Conservation (phyloP, 345 rosid genomes). For the Hevea brasiliensis region DNA sequence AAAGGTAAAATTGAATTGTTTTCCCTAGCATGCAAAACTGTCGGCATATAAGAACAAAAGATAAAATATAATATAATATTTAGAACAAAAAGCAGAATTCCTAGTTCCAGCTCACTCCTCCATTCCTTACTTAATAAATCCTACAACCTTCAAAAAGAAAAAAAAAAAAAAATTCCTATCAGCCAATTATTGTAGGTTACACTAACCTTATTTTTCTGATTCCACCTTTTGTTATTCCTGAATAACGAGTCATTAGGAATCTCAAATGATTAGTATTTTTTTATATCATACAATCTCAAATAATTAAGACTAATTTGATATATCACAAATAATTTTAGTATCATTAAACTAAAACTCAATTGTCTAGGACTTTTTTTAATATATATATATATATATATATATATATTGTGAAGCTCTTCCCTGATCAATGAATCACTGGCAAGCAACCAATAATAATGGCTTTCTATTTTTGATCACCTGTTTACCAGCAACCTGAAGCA, state of each 20-base stretch:
- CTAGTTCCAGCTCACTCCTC: background rate
- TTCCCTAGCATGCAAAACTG: background rate
- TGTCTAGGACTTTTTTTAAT: too few relatives aligned
- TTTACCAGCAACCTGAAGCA: background rate
- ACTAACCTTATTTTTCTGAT: too few relatives aligned
- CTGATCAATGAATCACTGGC: background rate
- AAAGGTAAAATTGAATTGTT: too few relatives aligned
- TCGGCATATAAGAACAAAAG: conserved; percentile 13
- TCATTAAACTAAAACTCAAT: too few relatives aligned
- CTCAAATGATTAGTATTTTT: conserved; percentile 14
- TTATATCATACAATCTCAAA: too few relatives aligned
- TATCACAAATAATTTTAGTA: too few relatives aligned
- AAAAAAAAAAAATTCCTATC: too few relatives aligned
- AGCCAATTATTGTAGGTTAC: background rate
- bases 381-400: background rate
- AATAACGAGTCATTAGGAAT: conserved; percentile 11
- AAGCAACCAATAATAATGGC: background rate
- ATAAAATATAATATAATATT: too few relatives aligned
- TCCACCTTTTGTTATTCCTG: too few relatives aligned
- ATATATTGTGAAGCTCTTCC: background rate
- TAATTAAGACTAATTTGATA: too few relatives aligned
- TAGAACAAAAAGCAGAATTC: background rate
- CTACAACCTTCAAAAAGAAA: too few relatives aligned
- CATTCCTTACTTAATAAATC: background rate
- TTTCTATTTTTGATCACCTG: background rate